Conservation (phyloP, 345 rosid genomes). For the Isatis tinctoria region DNA sequence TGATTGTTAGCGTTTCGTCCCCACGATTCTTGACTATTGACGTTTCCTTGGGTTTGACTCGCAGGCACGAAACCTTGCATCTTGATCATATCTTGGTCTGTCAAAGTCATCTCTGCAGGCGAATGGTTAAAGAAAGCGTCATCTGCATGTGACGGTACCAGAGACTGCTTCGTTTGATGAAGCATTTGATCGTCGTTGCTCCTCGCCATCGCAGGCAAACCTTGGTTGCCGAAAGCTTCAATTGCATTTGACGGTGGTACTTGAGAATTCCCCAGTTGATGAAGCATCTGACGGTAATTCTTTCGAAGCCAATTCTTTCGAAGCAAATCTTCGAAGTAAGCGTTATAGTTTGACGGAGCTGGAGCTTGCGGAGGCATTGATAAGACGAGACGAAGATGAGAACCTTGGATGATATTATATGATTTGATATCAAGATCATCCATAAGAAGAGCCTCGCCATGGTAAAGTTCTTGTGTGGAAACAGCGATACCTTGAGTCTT, state of each 20-base stretch:
- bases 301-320: not conserved
- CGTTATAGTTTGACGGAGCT: not conserved
- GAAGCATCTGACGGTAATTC: no score
- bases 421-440: constrained; percentile 45
- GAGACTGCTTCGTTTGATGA: no score
- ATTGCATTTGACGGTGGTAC: no score
- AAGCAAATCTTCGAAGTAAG: not conserved
- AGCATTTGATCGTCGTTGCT: no score
- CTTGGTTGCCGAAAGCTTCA: no score
- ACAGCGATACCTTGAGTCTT: constrained; percentile 51
- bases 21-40: not conserved
- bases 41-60: no score
- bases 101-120: not conserved
- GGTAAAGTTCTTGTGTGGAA: constrained; percentile 44
- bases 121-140: no score
- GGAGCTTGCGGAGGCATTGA: not conserved
- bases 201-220: no score
- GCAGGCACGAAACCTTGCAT: no score
- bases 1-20: not conserved
- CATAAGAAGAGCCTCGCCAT: constrained; percentile 43
- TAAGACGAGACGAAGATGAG: constrained; percentile 47
- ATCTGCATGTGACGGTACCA: no score
- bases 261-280: no score
- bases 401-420: constrained; percentile 46
- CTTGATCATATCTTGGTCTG: not conserved